Conservation (phyloP, 2,329 filamentous ascomycete species). For the Colletotrichum cordylinicola region DNA sequence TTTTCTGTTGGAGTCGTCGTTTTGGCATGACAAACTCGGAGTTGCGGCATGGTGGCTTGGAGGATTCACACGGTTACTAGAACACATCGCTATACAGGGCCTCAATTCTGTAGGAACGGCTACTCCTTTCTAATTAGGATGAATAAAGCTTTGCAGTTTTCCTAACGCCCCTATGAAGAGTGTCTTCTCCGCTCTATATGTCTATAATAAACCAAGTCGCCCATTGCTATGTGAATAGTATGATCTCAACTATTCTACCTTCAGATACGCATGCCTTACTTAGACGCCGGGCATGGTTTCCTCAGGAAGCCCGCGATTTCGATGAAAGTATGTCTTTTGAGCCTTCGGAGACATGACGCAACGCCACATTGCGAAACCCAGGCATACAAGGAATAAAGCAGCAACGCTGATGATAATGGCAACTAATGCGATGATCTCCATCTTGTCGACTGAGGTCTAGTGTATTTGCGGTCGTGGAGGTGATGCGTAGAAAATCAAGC, state of each 20-base stretch:
- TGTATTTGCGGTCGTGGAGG: not conserved
- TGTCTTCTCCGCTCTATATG: not conserved
- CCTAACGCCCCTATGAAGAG: not conserved
- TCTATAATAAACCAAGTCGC: not conserved
- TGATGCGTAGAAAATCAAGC: not conserved
- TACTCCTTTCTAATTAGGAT: not conserved
- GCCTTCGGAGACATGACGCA: constrained; percentile 2
- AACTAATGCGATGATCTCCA: not conserved
- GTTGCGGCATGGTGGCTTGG: not conserved
- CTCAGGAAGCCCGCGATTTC: not conserved
- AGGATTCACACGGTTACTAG: not conserved
- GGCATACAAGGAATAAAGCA: not conserved
- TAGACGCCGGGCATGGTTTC: not conserved
- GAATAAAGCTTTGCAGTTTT: not conserved
- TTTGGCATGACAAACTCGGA: not conserved
- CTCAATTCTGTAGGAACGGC: not conserved
- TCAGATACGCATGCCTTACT: not conserved
- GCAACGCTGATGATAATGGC: not conserved
- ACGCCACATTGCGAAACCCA: not conserved
- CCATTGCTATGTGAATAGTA: not conserved
- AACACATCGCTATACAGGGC: not conserved
- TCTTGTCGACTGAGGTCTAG: not conserved
- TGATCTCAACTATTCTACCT: not conserved
- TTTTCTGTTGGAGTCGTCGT: not conserved
- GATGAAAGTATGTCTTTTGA: not conserved